Evolutionary conservation across 2,329 filamentous ascomycete species (phyloP).

Genomic region (Sporothrix brunneoviolacea): DNA sequence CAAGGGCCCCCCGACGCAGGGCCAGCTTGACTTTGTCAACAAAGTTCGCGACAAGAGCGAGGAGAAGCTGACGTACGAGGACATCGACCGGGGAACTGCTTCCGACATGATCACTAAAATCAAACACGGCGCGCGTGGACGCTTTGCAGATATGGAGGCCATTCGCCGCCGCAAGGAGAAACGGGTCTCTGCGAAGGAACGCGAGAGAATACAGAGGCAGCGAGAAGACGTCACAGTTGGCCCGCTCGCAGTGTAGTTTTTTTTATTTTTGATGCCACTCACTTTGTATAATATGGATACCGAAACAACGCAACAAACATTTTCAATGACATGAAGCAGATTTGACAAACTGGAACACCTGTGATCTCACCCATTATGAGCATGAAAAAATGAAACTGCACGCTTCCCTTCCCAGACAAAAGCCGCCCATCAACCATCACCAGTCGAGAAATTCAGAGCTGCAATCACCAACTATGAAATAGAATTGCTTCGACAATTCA

Average conservation of each 20-base stretch:
- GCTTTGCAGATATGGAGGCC: slow-evolving; percentile 47
- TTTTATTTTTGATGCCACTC: background rate
- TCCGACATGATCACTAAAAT: slow-evolving; percentile 89
- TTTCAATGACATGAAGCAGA: no score
- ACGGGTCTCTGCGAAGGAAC: slow-evolving; percentile 31
- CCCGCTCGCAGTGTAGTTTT: slow-evolving; percentile 31
- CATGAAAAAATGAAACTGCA: background rate
- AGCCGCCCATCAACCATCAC: no score
- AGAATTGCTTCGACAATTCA: no score
- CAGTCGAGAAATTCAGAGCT: no score
- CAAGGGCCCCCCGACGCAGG: slow-evolving; percentile 52
- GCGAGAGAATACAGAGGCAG: slow-evolving; percentile 31
- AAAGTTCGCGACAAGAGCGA: slow-evolving; percentile 47
- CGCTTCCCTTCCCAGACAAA: no score
- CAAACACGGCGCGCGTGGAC: slow-evolving; percentile 70
- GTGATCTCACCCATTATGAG: no score
- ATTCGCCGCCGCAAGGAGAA: slow-evolving; percentile 44
- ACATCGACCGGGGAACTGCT: slow-evolving; percentile 72
- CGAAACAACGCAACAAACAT: background rate
- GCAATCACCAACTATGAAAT: no score
- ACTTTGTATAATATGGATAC: background rate
- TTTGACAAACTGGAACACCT: no score
- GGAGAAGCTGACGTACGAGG: slow-evolving; percentile 45
- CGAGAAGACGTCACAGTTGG: slow-evolving; percentile 52
- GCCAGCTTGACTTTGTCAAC: slow-evolving; percentile 65